Base-by-base conservation (phyloP, 2,329 filamentous ascomycete species). In the Colletotrichum spaethianum region DNA sequence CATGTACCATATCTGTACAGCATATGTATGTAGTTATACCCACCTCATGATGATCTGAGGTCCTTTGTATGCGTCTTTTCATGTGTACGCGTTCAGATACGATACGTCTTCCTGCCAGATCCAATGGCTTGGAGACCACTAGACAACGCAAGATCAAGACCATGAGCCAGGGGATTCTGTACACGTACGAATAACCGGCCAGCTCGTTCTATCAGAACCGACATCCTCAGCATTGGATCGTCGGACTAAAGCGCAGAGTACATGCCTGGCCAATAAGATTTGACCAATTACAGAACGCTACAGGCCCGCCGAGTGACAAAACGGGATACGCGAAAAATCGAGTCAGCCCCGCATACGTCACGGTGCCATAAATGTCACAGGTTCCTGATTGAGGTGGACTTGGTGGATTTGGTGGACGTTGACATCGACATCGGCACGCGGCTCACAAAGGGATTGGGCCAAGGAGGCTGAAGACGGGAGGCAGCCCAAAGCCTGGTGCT, bases 191-290 rank as follows among this genome's bases (percentile, higher is more conserved):
- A 67, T 67, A 73, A 76, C 69, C 73, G 65, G 69, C 73, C 72
- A 75, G 85, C 86, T 89, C 88, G 86, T 87, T 89, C 86, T 89
- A 83, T 90, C 89, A 91, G 89, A 91, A 82, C 88, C 86, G 86
- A 83, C 84, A 86, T 85, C 84, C 82, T 86, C 83, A 89, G 85
- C 80, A 79, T 87, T 90, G 86, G 88, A 86, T 84, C 82, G 83
- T 82, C 84, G 88, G 89, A 90, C 89, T 91, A 91, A 89, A 87
- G 85, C 86, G 86, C 86, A 82, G 88, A 90, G 87, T 85, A 91
- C 88, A 91, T 88, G 67, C 77, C 2, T 26, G 55, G 60, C 62
- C 59, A 72, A 65, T 73, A 33, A 66, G 31, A 56, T 44, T 18
- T 18, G 26, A 26, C 36, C 56, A 69, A 71, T 67, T 57, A 63